A percentile compares a stretch with the other conserved stretches of the same genome.
Evolutionary conservation across 768 basidiomycete species (phyloP).

Genomic region (Boletus pseudo-olivaceus): DNA sequence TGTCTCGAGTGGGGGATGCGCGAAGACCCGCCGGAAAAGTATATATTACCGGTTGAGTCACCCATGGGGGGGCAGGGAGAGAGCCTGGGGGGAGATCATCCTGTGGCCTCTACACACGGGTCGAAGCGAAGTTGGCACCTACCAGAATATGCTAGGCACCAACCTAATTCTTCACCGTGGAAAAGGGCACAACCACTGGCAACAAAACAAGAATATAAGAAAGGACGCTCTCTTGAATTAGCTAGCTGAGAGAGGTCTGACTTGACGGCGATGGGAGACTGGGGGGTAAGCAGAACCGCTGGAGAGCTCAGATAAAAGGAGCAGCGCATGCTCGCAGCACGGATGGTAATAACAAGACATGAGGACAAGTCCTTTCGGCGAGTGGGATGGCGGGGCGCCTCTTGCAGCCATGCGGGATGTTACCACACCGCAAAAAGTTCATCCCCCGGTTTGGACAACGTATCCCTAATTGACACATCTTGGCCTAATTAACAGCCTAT

Average conservation of each 20-base stretch:
- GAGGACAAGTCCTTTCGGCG: constrained; percentile 22
- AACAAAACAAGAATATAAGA: constrained; percentile 10
- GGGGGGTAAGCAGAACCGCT: constrained; percentile 3
- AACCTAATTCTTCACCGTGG: constrained; percentile 28
- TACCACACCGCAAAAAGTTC: constrained; percentile 22
- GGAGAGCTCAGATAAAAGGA: constrained; percentile 29
- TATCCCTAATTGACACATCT: constrained; percentile 28
- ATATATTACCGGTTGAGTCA: constrained; percentile 14
- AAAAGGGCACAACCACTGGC: constrained; percentile 21
- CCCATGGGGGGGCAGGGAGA: constrained; percentile 17
- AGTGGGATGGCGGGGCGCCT: constrained; percentile 21
- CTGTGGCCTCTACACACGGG: constrained; percentile 10
- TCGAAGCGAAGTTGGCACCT: constrained; percentile 11
- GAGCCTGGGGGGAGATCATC: constrained; percentile 21
- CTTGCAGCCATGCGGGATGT: constrained; percentile 18
- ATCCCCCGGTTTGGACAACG: constrained; percentile 28
- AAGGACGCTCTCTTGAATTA: neutral
- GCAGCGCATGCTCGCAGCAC: constrained; percentile 23
- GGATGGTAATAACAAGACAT: constrained; percentile 24
- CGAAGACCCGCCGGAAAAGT: constrained; percentile 12
- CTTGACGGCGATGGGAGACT: constrained; percentile 3
- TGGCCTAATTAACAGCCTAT: constrained; percentile 30
- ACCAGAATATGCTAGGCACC: constrained; percentile 17
- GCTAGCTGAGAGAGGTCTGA: constrained; percentile 1
- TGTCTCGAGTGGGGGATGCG: constrained; percentile 10